Base-by-base conservation (phyloP, 2,329 filamentous ascomycete genomes). In the Venturia aucupariae region DNA sequence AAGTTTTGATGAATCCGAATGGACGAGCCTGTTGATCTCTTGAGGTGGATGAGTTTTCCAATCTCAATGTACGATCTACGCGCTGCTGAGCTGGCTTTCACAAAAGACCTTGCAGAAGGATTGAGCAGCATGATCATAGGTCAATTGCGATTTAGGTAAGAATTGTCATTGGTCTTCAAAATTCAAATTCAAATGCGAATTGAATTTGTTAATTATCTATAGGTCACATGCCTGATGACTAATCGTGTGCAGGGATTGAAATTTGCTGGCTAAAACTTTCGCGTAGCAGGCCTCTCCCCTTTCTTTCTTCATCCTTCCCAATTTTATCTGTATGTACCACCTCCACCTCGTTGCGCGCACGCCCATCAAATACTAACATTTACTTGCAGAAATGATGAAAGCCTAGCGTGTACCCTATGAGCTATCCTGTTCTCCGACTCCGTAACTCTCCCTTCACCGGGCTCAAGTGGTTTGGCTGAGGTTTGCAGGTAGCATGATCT, bases 361-460 rank as follows among this genome's bases (percentile, higher is more conserved):
- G 68, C 11, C 3, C 15, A 24, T 5, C 68, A 67, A 67, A 69
- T 65, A 46, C 64, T 64, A 65, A 63, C n/a, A 19, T 13, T 32
- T 17, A 27, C 22, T 42, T 24, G 4, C 61, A 65, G 70, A 97
- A 92, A 95, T 97, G 93, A 99, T 97, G 94, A 99, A 96, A 96
- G 90, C 90, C 86, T 87, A 88, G 90, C 86, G 93, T 97, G 94
- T 88, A 86, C 78, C 81, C 86, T 86, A 90, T 96, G 94, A 97
- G 82, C 83, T 89, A 82, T 81, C 82, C 81, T 82, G 80, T 76
- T 78, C 80, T 82, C 80, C 82, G 51, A 30, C 81, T 80, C 83
- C 80, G 80, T 80, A 80, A 90, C 90, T 93, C 92, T 97, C 89
- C 88, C 86, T 85, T 85, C 79, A 83, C 79, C 80, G 86, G 90